A percentile compares a stretch with the other conserved stretches of the same genome.
These are phyloP conservation scores for Xylariaceae sp. DNA, from an alignment of 2,329 filamentous ascomycete species.

Conservation along the genomic window DNA sequence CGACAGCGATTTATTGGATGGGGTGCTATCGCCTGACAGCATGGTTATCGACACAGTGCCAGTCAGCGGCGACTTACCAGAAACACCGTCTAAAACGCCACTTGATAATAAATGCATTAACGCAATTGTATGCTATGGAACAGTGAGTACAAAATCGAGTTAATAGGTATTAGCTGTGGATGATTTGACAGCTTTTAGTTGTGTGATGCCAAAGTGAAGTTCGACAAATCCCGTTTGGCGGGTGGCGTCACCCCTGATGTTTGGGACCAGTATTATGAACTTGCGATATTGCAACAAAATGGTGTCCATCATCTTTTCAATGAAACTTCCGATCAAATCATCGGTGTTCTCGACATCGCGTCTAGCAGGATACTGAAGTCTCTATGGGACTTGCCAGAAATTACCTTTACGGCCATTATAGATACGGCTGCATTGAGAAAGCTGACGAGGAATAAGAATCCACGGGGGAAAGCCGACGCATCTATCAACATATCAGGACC, in stretches of 20 bases:
- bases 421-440: too few relatives aligned
- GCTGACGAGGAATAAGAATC: too few relatives aligned
- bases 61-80: neutral
- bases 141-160: constrained; percentile 1
- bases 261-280: constrained; percentile 4
- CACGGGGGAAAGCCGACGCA: neutral
- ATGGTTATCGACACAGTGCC: neutral
- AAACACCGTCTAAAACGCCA: neutral
- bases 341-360: constrained; percentile 3
- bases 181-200: constrained; percentile 1
- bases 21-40: too few relatives aligned
- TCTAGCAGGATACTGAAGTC: neutral
- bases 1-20: too few relatives aligned
- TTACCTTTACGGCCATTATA: neutral
- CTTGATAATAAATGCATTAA: too few relatives aligned
- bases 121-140: constrained; percentile 7
- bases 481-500: constrained; percentile 9
- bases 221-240: neutral
- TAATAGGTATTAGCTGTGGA: neutral
- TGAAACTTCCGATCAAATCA: neutral
- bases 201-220: constrained; percentile 7
- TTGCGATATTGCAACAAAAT: neutral
- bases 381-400: neutral
- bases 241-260: neutral
- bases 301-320: neutral